Base-by-base conservation (phyloP, 208 protist genomes). In the Crithidia thermophila region DNA sequence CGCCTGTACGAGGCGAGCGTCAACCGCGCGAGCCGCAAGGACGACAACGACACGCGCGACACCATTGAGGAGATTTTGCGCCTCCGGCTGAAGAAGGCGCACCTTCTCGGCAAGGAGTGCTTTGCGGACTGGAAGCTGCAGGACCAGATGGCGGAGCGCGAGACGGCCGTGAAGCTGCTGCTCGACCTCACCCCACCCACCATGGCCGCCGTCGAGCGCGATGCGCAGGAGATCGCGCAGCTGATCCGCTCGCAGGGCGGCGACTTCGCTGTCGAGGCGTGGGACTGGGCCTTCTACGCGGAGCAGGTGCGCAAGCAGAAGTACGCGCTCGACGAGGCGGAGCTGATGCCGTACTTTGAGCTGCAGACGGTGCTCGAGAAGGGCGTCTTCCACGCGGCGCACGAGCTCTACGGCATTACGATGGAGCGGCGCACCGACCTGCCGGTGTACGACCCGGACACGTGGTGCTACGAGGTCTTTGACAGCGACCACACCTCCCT, bases 41-140 rank as follows among this genome's bases (percentile, higher is more conserved):
- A 67, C 37, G 69, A 49, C 42, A 69, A 67, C 64, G 76, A 82
- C 53, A 84, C 82, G 20, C 57, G 63, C 21, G 9, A 53, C 42
- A 71, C 68, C 39, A 36, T 80, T 2, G 70, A 84, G 30, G 72
- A 88, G 33, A 70, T 81, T 13, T 49, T 74, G 65, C 66, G 61
- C 27, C 66, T 87, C 33, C 77, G 81, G 20, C 68, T 87, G 45
- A 46, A 57, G 25, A 84, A 87, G 74, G 81, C 81, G 11, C 50
- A 78, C 31, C 61, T 87, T 25, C 47, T 82, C 21, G 81, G 77
- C 39, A 62, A 84, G 47, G 56, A 59, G 50, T 76, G 77, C 78
- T 87, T 87, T 55, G 70, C 73, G 16, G 81, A 87, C 60, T 87
- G 77, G 77, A 63, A 70, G 40, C 74, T 87, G n/a, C 72, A 80